Base-by-base conservation (phyloP, 1,284 basidiomycete genomes). In the Moesziomyces globuligerus region DNA sequence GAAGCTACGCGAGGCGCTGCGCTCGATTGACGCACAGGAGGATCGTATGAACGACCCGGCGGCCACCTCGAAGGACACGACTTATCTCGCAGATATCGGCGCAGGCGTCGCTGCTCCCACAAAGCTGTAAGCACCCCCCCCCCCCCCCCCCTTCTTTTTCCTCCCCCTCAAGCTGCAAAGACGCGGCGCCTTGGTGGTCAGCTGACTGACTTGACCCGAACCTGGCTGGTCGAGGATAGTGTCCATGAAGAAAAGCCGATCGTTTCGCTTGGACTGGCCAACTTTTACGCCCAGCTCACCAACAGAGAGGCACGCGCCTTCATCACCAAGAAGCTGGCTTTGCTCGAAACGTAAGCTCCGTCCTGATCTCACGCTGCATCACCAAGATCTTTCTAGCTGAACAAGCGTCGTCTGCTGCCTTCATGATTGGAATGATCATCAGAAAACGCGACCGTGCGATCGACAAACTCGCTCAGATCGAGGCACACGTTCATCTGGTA, bases 401-500 rank as follows among this genome's bases (percentile, higher is more conserved):
- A n/a, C n/a, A n/a, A n/a, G n/a, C n/a, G n/a, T n/a, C n/a, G n/a
- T n/a, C n/a, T n/a, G n/a, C n/a, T n/a, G n/a, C n/a, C n/a, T n/a
- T 24, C 37, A 4, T n/a, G 10, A 17, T 34, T 36, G 18, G 18
- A 6, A 36, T 48, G 8, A 18, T 17, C 41, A 21, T 8, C 29
- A 57, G 48, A 13, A 72, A 64, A 47, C 47, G 57, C 5, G 70
- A 69, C 20, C 39, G 55, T 37, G 66, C 65, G 29, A 50, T 65
- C 20, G 70, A 72, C 39, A 65, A 69, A 48, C 43, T 72, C 3
- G 65, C 70, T 2, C 57, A 72, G 51, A 72, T 72, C 39, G 70
- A 72, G 25, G 70, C 70, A 13, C 70, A 72, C 23, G 57, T 72
- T 15, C 70, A 72, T 38, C 58, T 72, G 9, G 67, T 66, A 56